Evolutionary conservation across 2,329 filamentous ascomycete genomes (phyloP).

Genomic region (Fusarium miscanthi): DNA sequence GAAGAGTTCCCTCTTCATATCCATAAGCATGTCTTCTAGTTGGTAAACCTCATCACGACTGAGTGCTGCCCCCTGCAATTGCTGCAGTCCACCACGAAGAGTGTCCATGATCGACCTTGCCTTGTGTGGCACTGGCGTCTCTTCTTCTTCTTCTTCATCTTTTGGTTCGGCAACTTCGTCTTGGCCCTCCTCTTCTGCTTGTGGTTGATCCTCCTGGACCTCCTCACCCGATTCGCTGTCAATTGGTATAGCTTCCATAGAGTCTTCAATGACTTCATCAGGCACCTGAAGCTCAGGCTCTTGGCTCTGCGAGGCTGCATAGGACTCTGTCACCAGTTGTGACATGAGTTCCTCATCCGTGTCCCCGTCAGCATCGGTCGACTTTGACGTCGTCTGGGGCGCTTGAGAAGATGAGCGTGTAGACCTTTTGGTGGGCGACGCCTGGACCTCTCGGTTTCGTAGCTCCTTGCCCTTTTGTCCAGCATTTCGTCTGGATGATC

Average conservation of each 20-base stretch:
- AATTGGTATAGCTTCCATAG: slow-evolving; percentile 34
- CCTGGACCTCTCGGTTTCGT: slow-evolving; percentile 18
- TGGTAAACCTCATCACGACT: slow-evolving; percentile 73
- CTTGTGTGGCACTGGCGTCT: slow-evolving; percentile 17
- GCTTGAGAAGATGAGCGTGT: slow-evolving; percentile 8
- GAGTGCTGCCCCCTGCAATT: slow-evolving; percentile 69
- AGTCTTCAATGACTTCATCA: slow-evolving; percentile 29
- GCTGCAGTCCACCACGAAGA: slow-evolving; percentile 59
- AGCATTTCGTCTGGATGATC: slow-evolving; percentile 41
- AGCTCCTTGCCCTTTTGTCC: slow-evolving; percentile 31
- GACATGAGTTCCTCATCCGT: slow-evolving; percentile 57
- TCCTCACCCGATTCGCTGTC: slow-evolving; percentile 3
- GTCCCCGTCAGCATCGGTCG: slow-evolving; percentile 41
- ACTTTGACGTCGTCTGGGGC: not conserved
- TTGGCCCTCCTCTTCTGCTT: slow-evolving; percentile 1
- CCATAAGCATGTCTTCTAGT: slow-evolving; percentile 82
- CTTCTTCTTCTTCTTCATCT: slow-evolving; percentile 6
- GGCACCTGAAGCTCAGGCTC: slow-evolving; percentile 27
- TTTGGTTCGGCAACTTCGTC: slow-evolving; percentile 5
- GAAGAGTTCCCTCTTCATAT: slow-evolving; percentile 79
- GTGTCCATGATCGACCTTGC: slow-evolving; percentile 47
- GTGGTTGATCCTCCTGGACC: not conserved
- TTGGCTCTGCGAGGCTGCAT: slow-evolving; percentile 52
- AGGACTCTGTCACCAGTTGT: slow-evolving; percentile 55
- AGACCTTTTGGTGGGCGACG: slow-evolving; percentile 18